Conservation (phyloP, 2,329 filamentous ascomycete genomes). For the Pseudogymnoascus sp. region DNA sequence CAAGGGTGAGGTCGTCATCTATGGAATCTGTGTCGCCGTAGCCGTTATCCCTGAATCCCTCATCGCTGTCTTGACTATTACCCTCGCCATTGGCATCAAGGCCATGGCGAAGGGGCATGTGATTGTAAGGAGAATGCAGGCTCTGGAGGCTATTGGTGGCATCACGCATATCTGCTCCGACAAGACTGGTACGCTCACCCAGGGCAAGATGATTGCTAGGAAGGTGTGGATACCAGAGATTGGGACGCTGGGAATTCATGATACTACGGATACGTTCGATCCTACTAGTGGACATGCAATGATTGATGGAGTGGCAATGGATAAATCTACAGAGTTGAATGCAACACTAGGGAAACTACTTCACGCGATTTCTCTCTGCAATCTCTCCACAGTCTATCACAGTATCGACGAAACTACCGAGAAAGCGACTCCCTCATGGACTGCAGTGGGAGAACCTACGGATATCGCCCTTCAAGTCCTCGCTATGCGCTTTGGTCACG, state of each 20-base stretch:
- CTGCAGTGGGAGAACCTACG: slow-evolving; percentile 59
- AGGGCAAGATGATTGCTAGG: slow-evolving; percentile 59
- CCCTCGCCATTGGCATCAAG: slow-evolving; percentile 60
- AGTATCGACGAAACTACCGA: slow-evolving; percentile 16
- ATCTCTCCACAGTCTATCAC: slow-evolving; percentile 41
- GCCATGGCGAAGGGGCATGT: slow-evolving; percentile 59
- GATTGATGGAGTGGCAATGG: slow-evolving; percentile 37
- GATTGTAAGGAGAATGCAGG: slow-evolving; percentile 57
- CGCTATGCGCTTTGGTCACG: slow-evolving; percentile 61
- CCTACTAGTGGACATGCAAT: slow-evolving; percentile 48
- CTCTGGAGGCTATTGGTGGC: slow-evolving; percentile 59
- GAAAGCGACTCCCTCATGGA: slow-evolving; percentile 44
- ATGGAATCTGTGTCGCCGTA: slow-evolving; percentile 54
- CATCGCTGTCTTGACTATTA: slow-evolving; percentile 64
- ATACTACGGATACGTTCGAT: slow-evolving; percentile 52
- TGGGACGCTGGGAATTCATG: slow-evolving; percentile 45
- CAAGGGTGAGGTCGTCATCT: slow-evolving; percentile 51
- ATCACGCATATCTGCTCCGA: slow-evolving; percentile 67
- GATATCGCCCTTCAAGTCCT: slow-evolving; percentile 70
- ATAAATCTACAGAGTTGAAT: slow-evolving; percentile 29
- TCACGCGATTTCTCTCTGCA: slow-evolving; percentile 53
- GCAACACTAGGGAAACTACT: slow-evolving; percentile 32
- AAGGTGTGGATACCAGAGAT: slow-evolving; percentile 54
- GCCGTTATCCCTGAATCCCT: slow-evolving; percentile 62
- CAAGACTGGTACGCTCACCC: slow-evolving; percentile 62